Evolutionary conservation across 192 early-diverging fungal species (phyloP).

Genomic region (Rhizophagus prolifer): DNA sequence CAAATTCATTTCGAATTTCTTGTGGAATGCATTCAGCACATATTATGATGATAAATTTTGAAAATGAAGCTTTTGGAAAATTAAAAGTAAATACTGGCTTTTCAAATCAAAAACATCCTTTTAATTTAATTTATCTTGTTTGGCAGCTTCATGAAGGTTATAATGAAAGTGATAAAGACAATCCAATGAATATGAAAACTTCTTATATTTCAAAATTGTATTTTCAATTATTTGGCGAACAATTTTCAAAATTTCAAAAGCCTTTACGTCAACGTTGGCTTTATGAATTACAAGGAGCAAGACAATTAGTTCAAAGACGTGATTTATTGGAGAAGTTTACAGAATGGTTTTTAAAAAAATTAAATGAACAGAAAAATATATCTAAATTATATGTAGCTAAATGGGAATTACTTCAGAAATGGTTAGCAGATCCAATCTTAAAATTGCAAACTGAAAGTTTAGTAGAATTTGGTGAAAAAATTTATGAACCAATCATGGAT

Average conservation of each 20-base stretch:
- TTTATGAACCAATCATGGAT: no score
- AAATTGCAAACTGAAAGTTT: no score
- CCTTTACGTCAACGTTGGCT: not conserved
- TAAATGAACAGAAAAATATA: no score
- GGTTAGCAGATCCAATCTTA: no score
- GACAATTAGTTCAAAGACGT: not conserved
- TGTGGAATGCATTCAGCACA: no score
- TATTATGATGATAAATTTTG: not conserved
- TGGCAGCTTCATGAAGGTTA: not conserved
- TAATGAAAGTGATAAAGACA: not conserved
- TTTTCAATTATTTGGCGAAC: not conserved
- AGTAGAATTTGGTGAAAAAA: no score
- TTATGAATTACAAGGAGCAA: not conserved
- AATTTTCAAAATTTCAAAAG: not conserved
- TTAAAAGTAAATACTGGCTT: constrained; percentile 2
- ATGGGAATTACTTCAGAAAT: no score
- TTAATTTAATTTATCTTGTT: not conserved
- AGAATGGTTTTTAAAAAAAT: not conserved
- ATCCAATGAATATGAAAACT: not conserved
- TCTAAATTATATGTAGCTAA: no score
- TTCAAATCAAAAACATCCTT: not conserved
- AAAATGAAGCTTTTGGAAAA: not conserved
- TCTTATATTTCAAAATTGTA: not conserved
- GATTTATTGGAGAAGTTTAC: not conserved
- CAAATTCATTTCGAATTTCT: not conserved